Evolutionary conservation across 2,329 filamentous ascomycete genomes (phyloP).

Genomic region (Cercospora zeina): DNA sequence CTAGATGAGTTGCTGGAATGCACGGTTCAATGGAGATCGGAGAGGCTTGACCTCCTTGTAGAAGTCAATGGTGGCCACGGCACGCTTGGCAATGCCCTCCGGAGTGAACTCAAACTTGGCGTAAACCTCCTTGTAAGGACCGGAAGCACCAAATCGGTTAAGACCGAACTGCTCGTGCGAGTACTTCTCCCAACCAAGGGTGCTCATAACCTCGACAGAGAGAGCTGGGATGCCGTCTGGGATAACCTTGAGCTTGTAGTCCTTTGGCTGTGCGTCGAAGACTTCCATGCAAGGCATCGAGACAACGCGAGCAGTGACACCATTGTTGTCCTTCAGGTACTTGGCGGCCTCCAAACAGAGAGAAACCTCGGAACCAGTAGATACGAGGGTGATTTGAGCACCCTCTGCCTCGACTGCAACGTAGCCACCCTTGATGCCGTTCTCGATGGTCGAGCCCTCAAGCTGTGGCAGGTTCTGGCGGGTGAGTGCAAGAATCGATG

Average conservation of each 20-base stretch:
- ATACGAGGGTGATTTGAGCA: constrained; percentile 84
- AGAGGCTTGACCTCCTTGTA: constrained; percentile 89
- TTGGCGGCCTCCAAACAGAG: constrained; percentile 93
- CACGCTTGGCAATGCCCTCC: constrained; percentile 94
- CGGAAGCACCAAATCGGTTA: constrained; percentile 97
- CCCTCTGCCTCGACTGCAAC: constrained; percentile 80
- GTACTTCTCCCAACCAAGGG: constrained; percentile 98
- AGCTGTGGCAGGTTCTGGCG: constrained; percentile 98
- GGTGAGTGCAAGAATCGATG: constrained; percentile 89
- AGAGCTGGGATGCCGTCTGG: constrained; percentile 91
- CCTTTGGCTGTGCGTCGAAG: constrained; percentile 90
- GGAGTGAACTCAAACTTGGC: constrained; percentile 99
- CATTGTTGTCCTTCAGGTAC: constrained; percentile 84
- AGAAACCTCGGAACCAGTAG: constrained; percentile 92
- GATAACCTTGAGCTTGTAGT: constrained; percentile 88
- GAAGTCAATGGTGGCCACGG: constrained; percentile 88
- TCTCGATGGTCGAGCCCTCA: constrained; percentile 86
- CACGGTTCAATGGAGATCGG: constrained; percentile 93
- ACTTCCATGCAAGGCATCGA: constrained; percentile 97
- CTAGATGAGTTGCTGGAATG: constrained; percentile 96
- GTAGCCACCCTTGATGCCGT: constrained; percentile 93
- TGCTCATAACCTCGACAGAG: constrained; percentile 95
- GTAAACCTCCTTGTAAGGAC: constrained; percentile 97
- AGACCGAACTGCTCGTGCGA: constrained; percentile 99
- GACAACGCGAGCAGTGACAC: constrained; percentile 84